Evolutionary conservation across 257 asterid genomes (phyloP), one percentile per base, ranked within the genome.

Genomic region (Gentiana macrophylla): DNA sequence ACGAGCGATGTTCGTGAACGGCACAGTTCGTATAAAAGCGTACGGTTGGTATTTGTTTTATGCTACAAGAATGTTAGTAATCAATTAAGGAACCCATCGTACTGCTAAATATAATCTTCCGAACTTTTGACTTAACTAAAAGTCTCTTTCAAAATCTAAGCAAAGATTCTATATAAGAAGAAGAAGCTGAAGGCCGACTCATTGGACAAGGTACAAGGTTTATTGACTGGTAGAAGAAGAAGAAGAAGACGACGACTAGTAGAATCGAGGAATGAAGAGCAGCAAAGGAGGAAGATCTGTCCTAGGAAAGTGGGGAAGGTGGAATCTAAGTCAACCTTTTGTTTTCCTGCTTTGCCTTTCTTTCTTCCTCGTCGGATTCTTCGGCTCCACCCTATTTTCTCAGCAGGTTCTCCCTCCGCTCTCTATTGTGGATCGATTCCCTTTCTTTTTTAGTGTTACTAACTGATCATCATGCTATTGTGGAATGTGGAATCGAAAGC

Each of bases 321-420:
- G 52, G 62, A 70, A 69, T 58, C 54, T 81, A 54, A 88, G 84
- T 58, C 59, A 80, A 56, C 94, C 94, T 4, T 72, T 68, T 12
- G 73, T 86, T 59, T 90, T 86, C 65, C 72, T 79, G 45, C 55
- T 90, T 15, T 89, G 97, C 73, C 72, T 89, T 37, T 84, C 76
- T 77, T 89, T 82, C 73, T 84, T 89, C 52, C 80, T 89, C 46
- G 88, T 88, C 56, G 96, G 97, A 35, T 86, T 86, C 57, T 79
- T 82, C 54, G 94, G 94, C 63, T 81, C 87, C 3, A 70, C 89
- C 15, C 93, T 89, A 33, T 72, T 89, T 57, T 77, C 77, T 59
- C 90, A 79, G 53, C 89, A 77, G 94, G 97, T 86, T 37, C 51
- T 36, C 50, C 32, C 12, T 56, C 8, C 12, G 10, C 3, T 44